These are phyloP conservation scores for Aspergillus fischeri DNA, from an alignment of 2,329 filamentous ascomycete genomes.

Conservation along the genomic window DNA sequence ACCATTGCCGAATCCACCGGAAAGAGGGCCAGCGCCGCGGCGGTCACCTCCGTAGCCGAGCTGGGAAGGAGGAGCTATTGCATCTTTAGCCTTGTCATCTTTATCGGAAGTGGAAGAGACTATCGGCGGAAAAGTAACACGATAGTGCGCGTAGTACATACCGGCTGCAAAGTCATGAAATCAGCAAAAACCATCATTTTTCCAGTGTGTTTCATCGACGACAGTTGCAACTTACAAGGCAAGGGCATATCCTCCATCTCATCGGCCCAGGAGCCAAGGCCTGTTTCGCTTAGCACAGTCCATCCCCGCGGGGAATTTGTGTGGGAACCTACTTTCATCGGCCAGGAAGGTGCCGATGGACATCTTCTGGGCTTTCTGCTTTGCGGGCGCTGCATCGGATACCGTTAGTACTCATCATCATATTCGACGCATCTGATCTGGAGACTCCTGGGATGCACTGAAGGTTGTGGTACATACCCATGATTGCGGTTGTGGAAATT, in stretches of 20 bases:
- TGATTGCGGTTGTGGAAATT: conserved; percentile 53
- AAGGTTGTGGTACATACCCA: conserved; percentile 42
- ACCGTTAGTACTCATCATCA: conserved; percentile 42
- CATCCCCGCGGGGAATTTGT: conserved; percentile 9
- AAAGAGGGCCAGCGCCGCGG: conserved; percentile 43
- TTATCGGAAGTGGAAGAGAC: neutral
- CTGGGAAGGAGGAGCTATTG: conserved; percentile 38
- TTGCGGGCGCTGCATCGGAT: conserved; percentile 69
- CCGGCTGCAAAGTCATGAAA: conserved; percentile 24
- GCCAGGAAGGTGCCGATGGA: conserved; percentile 93
- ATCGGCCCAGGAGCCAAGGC: conserved; percentile 92
- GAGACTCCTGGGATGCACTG: conserved; percentile 1
- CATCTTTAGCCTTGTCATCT: conserved; percentile 14
- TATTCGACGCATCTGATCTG: conserved; percentile 7
- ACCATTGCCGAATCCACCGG: conserved; percentile 33
- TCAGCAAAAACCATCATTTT: conserved; percentile 14
- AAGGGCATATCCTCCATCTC: conserved; percentile 87
- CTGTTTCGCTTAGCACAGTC: conserved; percentile 42
- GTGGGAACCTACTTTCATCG: conserved; percentile 70
- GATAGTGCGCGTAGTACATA: conserved; percentile 17
- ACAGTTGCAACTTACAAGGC: conserved; percentile 56
- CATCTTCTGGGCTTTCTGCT: conserved; percentile 95
- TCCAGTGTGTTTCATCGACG: neutral
- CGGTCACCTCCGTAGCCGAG: conserved; percentile 48
- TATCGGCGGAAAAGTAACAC: conserved; percentile 1